These are phyloP conservation scores for Castanospermum australe DNA, from an alignment of 306 rosid species.

Conservation along the genomic window DNA sequence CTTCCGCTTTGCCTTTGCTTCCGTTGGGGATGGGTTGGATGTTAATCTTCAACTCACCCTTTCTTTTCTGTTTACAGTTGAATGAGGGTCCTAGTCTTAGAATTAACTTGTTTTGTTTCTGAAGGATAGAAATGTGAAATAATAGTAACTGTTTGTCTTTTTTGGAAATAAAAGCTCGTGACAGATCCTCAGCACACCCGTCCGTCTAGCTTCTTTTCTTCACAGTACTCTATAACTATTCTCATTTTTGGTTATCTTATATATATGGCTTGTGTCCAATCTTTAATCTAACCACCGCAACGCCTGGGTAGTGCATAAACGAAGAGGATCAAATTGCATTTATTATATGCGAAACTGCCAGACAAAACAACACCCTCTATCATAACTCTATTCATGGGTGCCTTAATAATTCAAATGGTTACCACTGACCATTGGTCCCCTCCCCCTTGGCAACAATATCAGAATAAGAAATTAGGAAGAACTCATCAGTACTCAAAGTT, in stretches of 20 bases:
- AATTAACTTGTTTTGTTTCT: neutral
- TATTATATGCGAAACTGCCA: neutral
- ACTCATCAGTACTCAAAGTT: no score
- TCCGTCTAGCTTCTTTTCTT: slow-evolving; percentile 5
- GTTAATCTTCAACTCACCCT: slow-evolving; percentile 15
- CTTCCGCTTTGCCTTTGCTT: neutral
- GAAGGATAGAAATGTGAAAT: slow-evolving; percentile 30
- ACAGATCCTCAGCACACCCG: neutral
- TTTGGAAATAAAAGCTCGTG: neutral
- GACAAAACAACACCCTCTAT: neutral
- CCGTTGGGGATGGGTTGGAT: neutral
- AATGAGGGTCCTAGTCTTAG: neutral
- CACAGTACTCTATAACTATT: neutral
- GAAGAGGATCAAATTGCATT: neutral
- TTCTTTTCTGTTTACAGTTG: neutral
- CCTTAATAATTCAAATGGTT: neutral
- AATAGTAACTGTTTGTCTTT: neutral
- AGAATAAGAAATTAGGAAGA: no score
- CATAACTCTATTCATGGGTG: no score
- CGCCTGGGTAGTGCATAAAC: neutral
- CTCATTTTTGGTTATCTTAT: neutral
- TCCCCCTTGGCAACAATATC: neutral
- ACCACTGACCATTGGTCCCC: neutral
- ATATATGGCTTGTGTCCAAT: neutral
- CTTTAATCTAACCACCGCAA: neutral